A percentile compares a stretch with the other conserved stretches of the same genome.
Evolutionary conservation across 2,329 filamentous ascomycete species (phyloP).

Genomic region (Pseudonectria buxi): DNA sequence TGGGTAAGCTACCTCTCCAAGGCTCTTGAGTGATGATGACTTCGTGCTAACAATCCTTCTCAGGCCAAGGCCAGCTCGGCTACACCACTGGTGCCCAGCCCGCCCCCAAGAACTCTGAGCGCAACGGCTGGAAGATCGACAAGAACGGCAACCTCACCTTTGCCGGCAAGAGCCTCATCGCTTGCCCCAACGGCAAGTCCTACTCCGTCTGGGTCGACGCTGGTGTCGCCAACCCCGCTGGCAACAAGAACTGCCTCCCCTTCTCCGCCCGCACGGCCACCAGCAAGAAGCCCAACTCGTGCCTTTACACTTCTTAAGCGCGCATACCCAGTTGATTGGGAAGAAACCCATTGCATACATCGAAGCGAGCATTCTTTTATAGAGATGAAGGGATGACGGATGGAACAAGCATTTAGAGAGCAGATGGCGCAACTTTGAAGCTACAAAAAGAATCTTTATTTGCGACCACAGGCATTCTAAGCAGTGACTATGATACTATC

Average conservation of each 20-base stretch:
- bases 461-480: too few relatives aligned
- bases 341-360: too few relatives aligned
- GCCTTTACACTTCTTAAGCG: constrained; percentile 24
- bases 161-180: constrained; percentile 38
- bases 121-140: constrained; percentile 41
- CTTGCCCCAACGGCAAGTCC: constrained; percentile 41
- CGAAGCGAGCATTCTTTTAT: too few relatives aligned
- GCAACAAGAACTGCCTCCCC: constrained; percentile 31
- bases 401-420: too few relatives aligned
- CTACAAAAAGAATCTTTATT: too few relatives aligned
- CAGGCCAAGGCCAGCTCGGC: constrained; percentile 47
- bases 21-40: too few relatives aligned
- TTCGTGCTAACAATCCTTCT: too few relatives aligned
- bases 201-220: constrained; percentile 34
- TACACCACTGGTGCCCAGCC: constrained; percentile 42
- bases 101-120: constrained; percentile 36
- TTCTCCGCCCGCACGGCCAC: constrained; percentile 26
- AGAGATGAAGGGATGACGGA: too few relatives aligned
- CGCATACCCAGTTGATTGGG: too few relatives aligned
- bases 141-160: constrained; percentile 38
- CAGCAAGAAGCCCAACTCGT: constrained; percentile 25
- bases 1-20: constrained; percentile 46
- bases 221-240: constrained; percentile 28
- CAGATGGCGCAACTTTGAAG: too few relatives aligned
- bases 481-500: too few relatives aligned